These are phyloP conservation scores for Cyathus striatus DNA, from an alignment of 768 basidiomycete species.

Conservation along the genomic window DNA sequence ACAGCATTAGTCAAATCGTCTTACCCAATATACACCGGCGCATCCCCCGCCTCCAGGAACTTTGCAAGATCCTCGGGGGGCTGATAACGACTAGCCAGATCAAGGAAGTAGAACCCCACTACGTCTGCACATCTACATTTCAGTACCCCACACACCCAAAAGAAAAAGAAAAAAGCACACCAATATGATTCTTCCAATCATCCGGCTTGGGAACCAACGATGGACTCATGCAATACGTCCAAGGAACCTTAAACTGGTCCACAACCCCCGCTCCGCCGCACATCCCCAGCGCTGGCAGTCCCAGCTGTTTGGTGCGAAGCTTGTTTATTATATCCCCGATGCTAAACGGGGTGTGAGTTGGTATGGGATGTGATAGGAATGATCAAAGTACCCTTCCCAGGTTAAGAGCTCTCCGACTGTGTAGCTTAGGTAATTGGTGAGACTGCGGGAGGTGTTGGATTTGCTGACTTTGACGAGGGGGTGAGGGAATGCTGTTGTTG, in stretches of 20 bases:
- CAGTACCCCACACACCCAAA: not conserved
- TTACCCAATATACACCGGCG: conserved; percentile 59
- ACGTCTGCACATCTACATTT: conserved; percentile 33
- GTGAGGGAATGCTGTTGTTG: conserved; percentile 53
- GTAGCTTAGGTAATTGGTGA: conserved; percentile 57
- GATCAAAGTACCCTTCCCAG: conserved; percentile 45
- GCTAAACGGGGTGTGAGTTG: conserved; percentile 26
- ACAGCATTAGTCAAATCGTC: conserved; percentile 1
- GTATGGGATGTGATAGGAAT: not conserved
- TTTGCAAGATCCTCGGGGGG: conserved; percentile 41
- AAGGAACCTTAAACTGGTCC: conserved; percentile 52
- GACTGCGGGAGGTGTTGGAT: conserved; percentile 46
- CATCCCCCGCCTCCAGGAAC: conserved; percentile 42
- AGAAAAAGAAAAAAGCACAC: conserved; percentile 19
- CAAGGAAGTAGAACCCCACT: conserved; percentile 62
- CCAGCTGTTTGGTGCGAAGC: conserved; percentile 45
- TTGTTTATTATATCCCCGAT: conserved; percentile 56
- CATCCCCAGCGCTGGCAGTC: conserved; percentile 40
- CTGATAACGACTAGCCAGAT: conserved; percentile 41
- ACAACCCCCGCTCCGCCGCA: conserved; percentile 46
- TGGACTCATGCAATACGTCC: conserved; percentile 61
- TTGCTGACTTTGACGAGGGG: conserved; percentile 56
- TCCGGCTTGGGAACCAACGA: conserved; percentile 52
- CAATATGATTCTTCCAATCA: conserved; percentile 62
- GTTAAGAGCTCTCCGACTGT: conserved; percentile 55